Conservation (phyloP, 1,139 yeast genomes). For the Yamadazyma conglobata region DNA sequence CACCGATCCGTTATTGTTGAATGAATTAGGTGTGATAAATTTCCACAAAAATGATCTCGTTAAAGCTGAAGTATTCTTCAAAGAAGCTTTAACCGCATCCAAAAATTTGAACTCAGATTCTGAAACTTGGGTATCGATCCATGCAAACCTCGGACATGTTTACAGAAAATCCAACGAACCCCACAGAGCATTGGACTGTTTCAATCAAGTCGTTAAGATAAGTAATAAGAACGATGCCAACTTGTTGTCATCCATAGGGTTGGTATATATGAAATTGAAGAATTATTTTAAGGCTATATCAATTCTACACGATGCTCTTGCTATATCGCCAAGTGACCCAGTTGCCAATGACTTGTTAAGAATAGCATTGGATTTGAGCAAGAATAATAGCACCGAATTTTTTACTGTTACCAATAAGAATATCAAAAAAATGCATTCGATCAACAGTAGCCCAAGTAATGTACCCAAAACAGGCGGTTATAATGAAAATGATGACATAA, state of each 20-base stretch:
- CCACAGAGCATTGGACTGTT: constrained; percentile 68
- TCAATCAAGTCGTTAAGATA: constrained; percentile 69
- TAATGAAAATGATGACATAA: constrained; percentile 20
- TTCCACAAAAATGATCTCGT: constrained; percentile 71
- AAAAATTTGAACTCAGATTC: constrained; percentile 71
- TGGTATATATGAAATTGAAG: constrained; percentile 71
- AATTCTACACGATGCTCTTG: constrained; percentile 75
- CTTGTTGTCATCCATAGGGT: constrained; percentile 78
- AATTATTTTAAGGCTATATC: constrained; percentile 67
- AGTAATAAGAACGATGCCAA: constrained; percentile 69
- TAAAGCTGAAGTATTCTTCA: constrained; percentile 69
- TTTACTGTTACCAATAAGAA: constrained; percentile 19
- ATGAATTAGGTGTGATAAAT: constrained; percentile 87
- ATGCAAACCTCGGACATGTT: constrained; percentile 88
- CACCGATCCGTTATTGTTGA: constrained; percentile 79
- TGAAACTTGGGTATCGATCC: constrained; percentile 82
- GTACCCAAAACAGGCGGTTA: constrained; percentile 1
- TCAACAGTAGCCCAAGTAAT: constrained; percentile 10
- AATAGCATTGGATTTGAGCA: constrained; percentile 74
- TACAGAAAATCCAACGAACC: constrained; percentile 65
- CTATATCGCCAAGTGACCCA: constrained; percentile 76
- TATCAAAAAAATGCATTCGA: constrained; percentile 2
- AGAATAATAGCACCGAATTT: constrained; percentile 26
- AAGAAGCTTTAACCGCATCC: constrained; percentile 71
- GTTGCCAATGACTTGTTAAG: constrained; percentile 78